Percentiles rank a stretch among this genome's conserved stretches.
phyloP scores from a whole-genome alignment of 2,329 filamentous ascomycete genomes.

The Ophiobolus disseminans region DNA sequence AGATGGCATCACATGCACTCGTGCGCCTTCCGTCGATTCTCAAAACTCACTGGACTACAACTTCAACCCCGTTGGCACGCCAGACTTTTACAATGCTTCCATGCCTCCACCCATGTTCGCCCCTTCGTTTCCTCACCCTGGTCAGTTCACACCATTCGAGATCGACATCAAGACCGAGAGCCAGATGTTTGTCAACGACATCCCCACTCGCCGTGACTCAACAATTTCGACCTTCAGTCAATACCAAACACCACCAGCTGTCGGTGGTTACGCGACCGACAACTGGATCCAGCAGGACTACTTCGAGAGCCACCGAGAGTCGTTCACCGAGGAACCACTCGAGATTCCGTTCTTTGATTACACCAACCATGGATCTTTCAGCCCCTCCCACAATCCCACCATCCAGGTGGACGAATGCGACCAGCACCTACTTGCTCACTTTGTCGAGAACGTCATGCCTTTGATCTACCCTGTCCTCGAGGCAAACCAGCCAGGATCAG shows the following conservation, averaged over 20 bases:
- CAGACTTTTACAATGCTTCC: conserved; percentile 66
- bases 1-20: conserved; percentile 71
- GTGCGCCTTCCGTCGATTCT: conserved; percentile 81
- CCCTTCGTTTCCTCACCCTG: conserved; percentile 59
- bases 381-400: conserved; percentile 70
- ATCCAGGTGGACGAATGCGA: conserved; percentile 89
- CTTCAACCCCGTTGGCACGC: conserved; percentile 68
- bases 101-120: conserved; percentile 61
- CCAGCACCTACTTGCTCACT: conserved; percentile 85
- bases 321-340: conserved; percentile 62
- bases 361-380: conserved; percentile 68
- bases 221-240: conserved; percentile 92
- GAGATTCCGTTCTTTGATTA: conserved; percentile 87
- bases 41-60: conserved; percentile 70
- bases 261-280: conserved; percentile 71
- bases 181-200: conserved; percentile 91
- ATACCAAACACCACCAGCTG: conserved; percentile 78
- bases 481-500: conserved; percentile 83
- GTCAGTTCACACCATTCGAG: conserved; percentile 80
- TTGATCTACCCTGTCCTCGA: conserved; percentile 93
- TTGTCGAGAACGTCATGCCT: conserved; percentile 84
- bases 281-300: conserved; percentile 77
- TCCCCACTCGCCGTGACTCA: conserved; percentile 84
- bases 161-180: conserved; percentile 95
- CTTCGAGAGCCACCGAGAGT: conserved; percentile 72